Conservation (phyloP, 2,329 filamentous ascomycete genomes). For the Fusarium chlamydosporum region DNA sequence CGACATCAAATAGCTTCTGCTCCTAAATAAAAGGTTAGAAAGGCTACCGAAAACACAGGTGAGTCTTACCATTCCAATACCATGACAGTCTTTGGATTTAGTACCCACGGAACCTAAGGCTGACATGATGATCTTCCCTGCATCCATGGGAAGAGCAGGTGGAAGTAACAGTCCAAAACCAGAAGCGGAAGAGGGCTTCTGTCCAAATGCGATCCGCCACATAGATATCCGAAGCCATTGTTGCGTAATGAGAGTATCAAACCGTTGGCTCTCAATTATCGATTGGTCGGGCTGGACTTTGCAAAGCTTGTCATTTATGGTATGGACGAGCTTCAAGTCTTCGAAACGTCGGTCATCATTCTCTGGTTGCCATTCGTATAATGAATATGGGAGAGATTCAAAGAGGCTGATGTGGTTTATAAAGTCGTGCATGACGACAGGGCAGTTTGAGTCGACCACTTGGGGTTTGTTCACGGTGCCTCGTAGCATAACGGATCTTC, state of each 20-base stretch:
- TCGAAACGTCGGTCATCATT: conserved; percentile 40
- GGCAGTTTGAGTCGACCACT: conserved; percentile 52
- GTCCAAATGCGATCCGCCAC: conserved; percentile 53
- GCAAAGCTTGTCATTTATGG: conserved; percentile 50
- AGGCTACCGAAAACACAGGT: rapidly evolving
- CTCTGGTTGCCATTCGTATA: conserved; percentile 53
- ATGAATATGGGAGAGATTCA: conserved; percentile 49
- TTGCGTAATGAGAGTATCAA: conserved; percentile 54
- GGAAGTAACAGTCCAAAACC: conserved; percentile 43
- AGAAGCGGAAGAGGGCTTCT: conserved; percentile 44
- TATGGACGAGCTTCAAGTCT: conserved; percentile 44
- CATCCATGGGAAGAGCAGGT: conserved; percentile 49
- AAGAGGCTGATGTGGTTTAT: conserved; percentile 54
- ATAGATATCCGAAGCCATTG: conserved; percentile 54
- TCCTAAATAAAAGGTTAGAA: conserved; percentile 37
- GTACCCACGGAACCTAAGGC: conserved; percentile 47
- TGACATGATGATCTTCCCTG: conserved; percentile 51
- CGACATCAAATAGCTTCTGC: conserved; percentile 54
- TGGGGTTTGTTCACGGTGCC: conserved; percentile 52
- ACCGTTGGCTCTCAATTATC: conserved; percentile 53
- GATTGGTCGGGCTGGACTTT: conserved; percentile 49
- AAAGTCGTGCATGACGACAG: conserved; percentile 54
- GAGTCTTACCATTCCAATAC: conserved; percentile 51
- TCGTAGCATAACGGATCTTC: conserved; percentile 52
- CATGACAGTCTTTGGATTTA: conserved; percentile 53